A percentile compares a stretch with the other conserved stretches of the same genome.
These are phyloP conservation scores for Galerina marginata DNA, from an alignment of 768 basidiomycete genomes.

Conservation along the genomic window DNA sequence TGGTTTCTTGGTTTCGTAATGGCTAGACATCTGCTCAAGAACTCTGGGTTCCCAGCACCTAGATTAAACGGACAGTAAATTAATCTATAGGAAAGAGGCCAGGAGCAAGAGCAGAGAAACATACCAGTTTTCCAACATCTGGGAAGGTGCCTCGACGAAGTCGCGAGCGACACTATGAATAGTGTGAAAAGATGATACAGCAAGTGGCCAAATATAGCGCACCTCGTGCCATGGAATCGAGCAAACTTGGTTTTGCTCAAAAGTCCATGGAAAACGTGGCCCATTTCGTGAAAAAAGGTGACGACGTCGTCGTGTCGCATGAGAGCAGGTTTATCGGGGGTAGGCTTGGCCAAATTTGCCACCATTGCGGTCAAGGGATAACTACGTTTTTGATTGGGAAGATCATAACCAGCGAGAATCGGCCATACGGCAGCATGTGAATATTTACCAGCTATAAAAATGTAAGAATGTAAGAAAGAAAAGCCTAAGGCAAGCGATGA, in stretches of 20 bases:
- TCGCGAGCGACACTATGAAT: slow-evolving; percentile 67
- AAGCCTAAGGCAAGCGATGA: background rate
- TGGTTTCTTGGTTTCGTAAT: slow-evolving; percentile 76
- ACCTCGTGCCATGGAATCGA: slow-evolving; percentile 84
- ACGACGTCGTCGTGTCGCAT: slow-evolving; percentile 90
- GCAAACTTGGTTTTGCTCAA: slow-evolving; percentile 72
- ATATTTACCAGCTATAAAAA: slow-evolving; percentile 68
- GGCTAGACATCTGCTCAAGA: slow-evolving; percentile 78
- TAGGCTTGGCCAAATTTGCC: slow-evolving; percentile 88
- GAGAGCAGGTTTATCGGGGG: slow-evolving; percentile 77
- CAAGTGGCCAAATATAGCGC: slow-evolving; percentile 1
- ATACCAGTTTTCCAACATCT: slow-evolving; percentile 93
- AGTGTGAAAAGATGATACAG: background rate
- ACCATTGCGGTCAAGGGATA: slow-evolving; percentile 89
- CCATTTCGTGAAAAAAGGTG: slow-evolving; percentile 94
- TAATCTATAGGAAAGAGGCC: background rate
- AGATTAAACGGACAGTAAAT: background rate
- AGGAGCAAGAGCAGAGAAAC: slow-evolving; percentile 5
- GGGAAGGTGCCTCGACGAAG: slow-evolving; percentile 89
- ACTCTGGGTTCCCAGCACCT: slow-evolving; percentile 87
- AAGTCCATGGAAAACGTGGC: slow-evolving; percentile 73
- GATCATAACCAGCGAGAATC: slow-evolving; percentile 69
- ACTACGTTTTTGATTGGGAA: slow-evolving; percentile 58
- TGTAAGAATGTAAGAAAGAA: background rate
- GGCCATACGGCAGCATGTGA: slow-evolving; percentile 89